Evolutionary conservation across 2,329 filamentous ascomycete genomes (phyloP).

Genomic region (Penicillium expansum): DNA sequence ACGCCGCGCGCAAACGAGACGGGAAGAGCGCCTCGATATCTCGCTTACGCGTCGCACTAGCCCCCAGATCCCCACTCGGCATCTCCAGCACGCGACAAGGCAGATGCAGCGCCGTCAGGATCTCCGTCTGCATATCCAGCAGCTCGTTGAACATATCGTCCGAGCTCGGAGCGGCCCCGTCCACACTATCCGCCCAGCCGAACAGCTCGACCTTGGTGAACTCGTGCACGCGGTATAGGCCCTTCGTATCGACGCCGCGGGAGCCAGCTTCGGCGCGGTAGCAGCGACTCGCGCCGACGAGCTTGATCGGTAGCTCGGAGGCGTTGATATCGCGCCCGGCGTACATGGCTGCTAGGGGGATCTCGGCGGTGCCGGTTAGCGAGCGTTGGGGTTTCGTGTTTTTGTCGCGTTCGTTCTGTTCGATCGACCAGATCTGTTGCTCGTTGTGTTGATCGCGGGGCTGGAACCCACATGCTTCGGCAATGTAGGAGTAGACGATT

Average conservation of each 20-base stretch:
- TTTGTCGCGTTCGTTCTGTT: conserved; percentile 61
- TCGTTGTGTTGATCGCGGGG: conserved; percentile 87
- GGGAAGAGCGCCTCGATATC: conserved; percentile 97
- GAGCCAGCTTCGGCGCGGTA: conserved; percentile 94
- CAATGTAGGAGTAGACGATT: conserved; percentile 88
- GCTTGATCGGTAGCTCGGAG: conserved; percentile 68
- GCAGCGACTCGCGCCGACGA: conserved; percentile 83
- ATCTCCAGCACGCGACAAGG: conserved; percentile 90
- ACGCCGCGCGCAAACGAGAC: conserved; percentile 54
- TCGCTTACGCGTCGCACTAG: conserved; percentile 78
- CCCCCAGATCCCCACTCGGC: conserved; percentile 84
- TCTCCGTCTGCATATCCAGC: conserved; percentile 79
- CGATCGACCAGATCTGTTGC: conserved; percentile 83
- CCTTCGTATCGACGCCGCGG: conserved; percentile 85
- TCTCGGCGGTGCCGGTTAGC: conserved; percentile 88
- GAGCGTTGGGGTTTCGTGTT: conserved; percentile 66
- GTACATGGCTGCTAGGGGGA: conserved; percentile 87
- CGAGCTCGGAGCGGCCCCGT: conserved; percentile 34
- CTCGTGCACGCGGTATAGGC: conserved; percentile 93
- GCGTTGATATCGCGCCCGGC: conserved; percentile 68
- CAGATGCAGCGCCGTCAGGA: conserved; percentile 72
- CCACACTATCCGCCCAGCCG: conserved; percentile 71
- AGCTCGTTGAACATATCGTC: conserved; percentile 74
- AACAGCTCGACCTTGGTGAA: conserved; percentile 99
- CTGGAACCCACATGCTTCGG: conserved; percentile 87